These are phyloP conservation scores for Dothideomycetes sp. DNA, from an alignment of 2,329 filamentous ascomycete genomes.

Conservation along the genomic window DNA sequence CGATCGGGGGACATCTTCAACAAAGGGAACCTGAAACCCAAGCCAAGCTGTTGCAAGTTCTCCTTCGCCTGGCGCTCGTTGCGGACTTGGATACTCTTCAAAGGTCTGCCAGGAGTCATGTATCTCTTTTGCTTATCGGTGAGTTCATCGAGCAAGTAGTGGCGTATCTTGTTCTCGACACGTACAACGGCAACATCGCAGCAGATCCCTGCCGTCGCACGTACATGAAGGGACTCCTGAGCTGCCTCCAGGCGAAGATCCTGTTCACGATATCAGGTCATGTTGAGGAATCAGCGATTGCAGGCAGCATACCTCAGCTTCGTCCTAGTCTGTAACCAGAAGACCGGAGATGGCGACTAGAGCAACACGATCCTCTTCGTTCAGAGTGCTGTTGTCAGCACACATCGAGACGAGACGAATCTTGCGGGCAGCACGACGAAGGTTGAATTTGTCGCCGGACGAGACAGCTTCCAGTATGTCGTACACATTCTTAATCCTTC, in stretches of 20 bases:
- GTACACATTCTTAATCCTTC: conserved; percentile 7
- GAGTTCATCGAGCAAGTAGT: conserved; percentile 6
- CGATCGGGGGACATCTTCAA: conserved; percentile 4
- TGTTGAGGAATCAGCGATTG: no score
- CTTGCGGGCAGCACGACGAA: conserved; percentile 8
- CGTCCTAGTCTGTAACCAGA: neutral
- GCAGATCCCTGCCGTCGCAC: conserved; percentile 1
- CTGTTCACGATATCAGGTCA: neutral
- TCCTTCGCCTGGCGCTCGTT: conserved; percentile 1
- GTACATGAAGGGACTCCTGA: conserved; percentile 2
- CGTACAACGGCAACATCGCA: neutral
- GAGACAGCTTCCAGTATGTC: neutral
- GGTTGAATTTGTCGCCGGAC: neutral
- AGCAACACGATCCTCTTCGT: neutral
- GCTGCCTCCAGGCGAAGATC: conserved; percentile 3
- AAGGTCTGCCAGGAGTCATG: neutral
- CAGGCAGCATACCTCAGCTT: neutral
- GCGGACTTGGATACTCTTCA: neutral
- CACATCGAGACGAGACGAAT: conserved; percentile 7
- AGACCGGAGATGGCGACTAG: conserved; percentile 1
- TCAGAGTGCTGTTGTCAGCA: neutral
- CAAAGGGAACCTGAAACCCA: neutral
- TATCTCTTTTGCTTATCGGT: conserved; percentile 1
- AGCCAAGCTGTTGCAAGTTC: conserved; percentile 1
- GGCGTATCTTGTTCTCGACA: neutral